These are phyloP conservation scores for Primulina tabacum DNA, from an alignment of 257 asterid genomes.

Conservation along the genomic window DNA sequence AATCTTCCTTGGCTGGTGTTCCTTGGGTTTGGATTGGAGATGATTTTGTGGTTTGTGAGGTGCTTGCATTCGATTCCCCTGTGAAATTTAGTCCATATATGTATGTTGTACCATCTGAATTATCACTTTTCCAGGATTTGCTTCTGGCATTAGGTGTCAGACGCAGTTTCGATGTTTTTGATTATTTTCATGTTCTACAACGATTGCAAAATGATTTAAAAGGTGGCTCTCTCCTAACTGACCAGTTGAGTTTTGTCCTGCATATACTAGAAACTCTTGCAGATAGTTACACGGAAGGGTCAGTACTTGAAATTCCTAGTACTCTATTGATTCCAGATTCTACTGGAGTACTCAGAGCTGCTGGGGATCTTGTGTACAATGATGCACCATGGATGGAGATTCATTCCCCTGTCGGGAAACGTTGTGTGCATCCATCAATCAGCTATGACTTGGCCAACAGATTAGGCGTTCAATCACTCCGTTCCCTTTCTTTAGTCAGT, in stretches of 20 bases:
- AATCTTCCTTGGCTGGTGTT: slow-evolving; percentile 55
- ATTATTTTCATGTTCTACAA: slow-evolving; percentile 64
- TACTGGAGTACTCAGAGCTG: slow-evolving; percentile 70
- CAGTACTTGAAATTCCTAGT: slow-evolving; percentile 42
- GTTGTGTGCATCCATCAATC: slow-evolving; percentile 68
- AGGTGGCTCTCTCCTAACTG: slow-evolving; percentile 57
- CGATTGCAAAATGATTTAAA: slow-evolving; percentile 67
- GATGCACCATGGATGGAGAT: slow-evolving; percentile 97
- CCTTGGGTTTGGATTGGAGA: slow-evolving; percentile 98
- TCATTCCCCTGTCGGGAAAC: slow-evolving; percentile 63
- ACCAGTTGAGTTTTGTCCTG: slow-evolving; percentile 78
- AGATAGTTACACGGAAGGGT: slow-evolving; percentile 51
- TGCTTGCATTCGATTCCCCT: slow-evolving; percentile 95
- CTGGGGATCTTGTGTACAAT: slow-evolving; percentile 77
- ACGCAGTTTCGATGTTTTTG: slow-evolving; percentile 64
- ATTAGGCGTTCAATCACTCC: slow-evolving; percentile 86
- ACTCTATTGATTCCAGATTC: slow-evolving; percentile 71
- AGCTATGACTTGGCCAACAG: slow-evolving; percentile 72
- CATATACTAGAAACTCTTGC: slow-evolving; percentile 81
- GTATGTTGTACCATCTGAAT: slow-evolving; percentile 92
- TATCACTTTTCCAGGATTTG: slow-evolving; percentile 72
- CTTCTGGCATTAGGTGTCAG: slow-evolving; percentile 87
- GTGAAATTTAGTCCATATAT: slow-evolving; percentile 90
- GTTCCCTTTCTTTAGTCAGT: slow-evolving; percentile 78
- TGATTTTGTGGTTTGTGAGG: slow-evolving; percentile 75